These are phyloP conservation scores for Carex kokanica DNA, from an alignment of 176 grass and related monocot genomes.

Conservation along the genomic window DNA sequence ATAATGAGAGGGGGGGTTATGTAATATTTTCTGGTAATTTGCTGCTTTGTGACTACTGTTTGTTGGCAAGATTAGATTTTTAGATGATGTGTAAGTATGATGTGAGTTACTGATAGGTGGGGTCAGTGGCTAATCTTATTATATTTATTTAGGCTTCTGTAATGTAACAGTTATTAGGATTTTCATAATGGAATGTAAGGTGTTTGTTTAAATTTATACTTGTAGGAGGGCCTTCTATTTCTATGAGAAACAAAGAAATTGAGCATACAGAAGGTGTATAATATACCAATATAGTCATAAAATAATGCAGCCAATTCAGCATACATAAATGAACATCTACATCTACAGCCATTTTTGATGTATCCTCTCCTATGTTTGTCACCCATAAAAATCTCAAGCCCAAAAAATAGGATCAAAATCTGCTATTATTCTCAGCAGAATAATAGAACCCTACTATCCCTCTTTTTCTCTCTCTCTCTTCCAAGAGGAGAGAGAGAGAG, in stretches of 20 bases:
- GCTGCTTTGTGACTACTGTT: neutral
- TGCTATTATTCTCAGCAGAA: too few relatives aligned
- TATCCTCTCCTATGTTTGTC: neutral
- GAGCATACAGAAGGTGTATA: neutral
- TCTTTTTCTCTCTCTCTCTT: too few relatives aligned
- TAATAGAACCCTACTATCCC: too few relatives aligned
- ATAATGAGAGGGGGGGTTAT: neutral
- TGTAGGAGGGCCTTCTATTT: neutral
- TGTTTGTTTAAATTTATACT: neutral
- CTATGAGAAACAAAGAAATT: neutral
- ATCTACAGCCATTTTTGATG: neutral
- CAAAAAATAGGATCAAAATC: too few relatives aligned
- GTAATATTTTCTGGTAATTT: neutral
- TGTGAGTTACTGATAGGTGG: neutral
- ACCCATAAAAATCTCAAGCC: neutral
- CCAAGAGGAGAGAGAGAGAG: too few relatives aligned
- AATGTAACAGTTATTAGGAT: neutral
- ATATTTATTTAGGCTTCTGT: neutral
- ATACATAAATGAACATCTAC: neutral
- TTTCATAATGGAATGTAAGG: neutral
- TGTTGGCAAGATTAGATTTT: neutral
- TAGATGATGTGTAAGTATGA: conserved; percentile 13
- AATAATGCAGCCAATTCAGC: neutral
- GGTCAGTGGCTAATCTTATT: neutral
- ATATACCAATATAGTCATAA: neutral